Conservation (phyloP, 805 yeast genomes). For the Candida namnaoensis region DNA sequence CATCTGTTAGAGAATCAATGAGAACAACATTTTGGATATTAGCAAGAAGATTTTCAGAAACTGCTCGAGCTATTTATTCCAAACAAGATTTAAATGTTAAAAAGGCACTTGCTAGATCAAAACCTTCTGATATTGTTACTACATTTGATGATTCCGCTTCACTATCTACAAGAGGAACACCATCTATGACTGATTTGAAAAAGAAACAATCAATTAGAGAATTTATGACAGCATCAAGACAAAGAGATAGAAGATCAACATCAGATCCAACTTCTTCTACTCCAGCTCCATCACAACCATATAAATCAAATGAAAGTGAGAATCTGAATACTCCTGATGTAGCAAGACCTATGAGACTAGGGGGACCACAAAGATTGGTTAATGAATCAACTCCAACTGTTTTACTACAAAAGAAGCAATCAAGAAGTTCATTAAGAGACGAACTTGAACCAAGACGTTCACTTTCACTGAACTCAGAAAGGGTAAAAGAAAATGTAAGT, state of each 20-base stretch:
- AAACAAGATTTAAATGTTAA: constrained; percentile 26
- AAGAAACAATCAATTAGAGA: constrained; percentile 41
- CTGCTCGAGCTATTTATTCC: constrained; percentile 27
- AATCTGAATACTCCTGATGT: constrained; percentile 5
- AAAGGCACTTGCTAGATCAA: constrained; percentile 55
- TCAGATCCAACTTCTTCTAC: constrained; percentile 20
- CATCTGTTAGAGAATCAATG: constrained; percentile 68
- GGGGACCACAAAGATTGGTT: constrained; percentile 12
- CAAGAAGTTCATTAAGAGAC: constrained; percentile 5
- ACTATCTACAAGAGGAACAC: neutral
- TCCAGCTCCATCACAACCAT: constrained; percentile 4
- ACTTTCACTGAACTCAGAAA: no score
- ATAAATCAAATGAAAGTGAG: neutral
- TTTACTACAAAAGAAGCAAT: constrained; percentile 6
- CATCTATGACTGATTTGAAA: constrained; percentile 4
- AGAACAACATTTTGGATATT: constrained; percentile 70
- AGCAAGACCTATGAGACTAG: constrained; percentile 15
- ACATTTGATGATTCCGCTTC: no score
- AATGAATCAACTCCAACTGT: no score
- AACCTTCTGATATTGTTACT: constrained; percentile 27
- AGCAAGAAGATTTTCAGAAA: constrained; percentile 41
- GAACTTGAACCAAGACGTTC: no score
- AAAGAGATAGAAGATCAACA: constrained; percentile 29
- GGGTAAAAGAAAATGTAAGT: no score
- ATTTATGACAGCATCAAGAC: constrained; percentile 31